Evolutionary conservation across 148 eudicot species (phyloP).

Genomic region (Amaranthus palmeri): DNA sequence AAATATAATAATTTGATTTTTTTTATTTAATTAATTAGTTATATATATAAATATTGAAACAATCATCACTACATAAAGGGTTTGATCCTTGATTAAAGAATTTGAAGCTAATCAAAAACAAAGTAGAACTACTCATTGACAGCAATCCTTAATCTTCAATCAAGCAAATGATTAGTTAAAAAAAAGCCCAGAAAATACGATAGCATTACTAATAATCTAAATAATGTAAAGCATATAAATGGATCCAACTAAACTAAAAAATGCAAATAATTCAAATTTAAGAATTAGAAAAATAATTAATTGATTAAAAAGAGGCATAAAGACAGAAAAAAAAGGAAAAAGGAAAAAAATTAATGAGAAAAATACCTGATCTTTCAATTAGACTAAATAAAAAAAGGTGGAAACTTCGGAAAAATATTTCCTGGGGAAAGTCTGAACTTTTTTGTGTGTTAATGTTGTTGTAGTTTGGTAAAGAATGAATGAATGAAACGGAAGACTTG

Average conservation of each 20-base stretch:
- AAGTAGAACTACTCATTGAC: not conserved
- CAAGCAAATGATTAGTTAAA: not conserved
- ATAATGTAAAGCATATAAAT: conserved; percentile 12
- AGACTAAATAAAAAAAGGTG: not conserved
- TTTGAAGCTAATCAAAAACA: not conserved
- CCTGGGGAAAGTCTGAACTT: conserved; percentile 2
- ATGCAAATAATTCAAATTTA: not conserved
- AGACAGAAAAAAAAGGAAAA: not conserved
- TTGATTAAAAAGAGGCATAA: not conserved
- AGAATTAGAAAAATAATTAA: not conserved
- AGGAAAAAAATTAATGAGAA: conserved; percentile 23
- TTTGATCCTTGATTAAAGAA: not conserved
- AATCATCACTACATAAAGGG: not conserved
- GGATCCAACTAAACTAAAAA: conserved; percentile 15
- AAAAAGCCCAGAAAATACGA: conserved; percentile 8
- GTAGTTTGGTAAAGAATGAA: conserved; percentile 18
- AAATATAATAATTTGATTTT: conserved; percentile 7
- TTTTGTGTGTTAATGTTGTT: conserved; percentile 14
- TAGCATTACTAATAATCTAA: not conserved
- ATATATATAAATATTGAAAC: not conserved
- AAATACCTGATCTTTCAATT: conserved; percentile 22
- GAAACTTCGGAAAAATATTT: not conserved
- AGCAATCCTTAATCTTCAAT: not conserved
- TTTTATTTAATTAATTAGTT: not conserved
- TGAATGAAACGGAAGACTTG: not conserved